Base-by-base conservation (phyloP, 163 green algal genomes). In the Volvox carteri region DNA sequence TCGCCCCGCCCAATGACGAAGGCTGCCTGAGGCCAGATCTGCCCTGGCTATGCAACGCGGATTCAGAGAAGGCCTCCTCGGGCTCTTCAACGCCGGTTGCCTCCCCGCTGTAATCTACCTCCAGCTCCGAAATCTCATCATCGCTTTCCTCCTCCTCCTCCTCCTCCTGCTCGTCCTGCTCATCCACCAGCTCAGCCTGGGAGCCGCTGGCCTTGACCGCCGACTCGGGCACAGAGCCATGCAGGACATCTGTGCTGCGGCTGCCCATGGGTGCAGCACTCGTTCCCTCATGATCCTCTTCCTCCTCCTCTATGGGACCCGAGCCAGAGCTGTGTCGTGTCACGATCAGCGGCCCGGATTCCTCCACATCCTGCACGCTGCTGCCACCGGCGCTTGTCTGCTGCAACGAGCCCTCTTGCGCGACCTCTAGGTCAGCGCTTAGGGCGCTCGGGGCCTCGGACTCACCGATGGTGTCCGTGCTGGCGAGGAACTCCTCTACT, bases 321-420 rank as follows among this genome's bases (percentile, higher is more conserved):
- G 18, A 54, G 25, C 18, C 35, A 2, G 35, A 35, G 58, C 78
- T 86, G 41, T 28, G 58, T 58, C 62, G 78, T 60, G 68, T 41
- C 28, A 86, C 39, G 6, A 77, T 68, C 23, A 86, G 42, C 6
- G 58, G 58, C 58, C 76, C 78, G 19, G 52, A 35, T 16, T 86
- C 52, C 50, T 85, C 77, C 58, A 28, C 21, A 0, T 78, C 14
- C 70, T 78, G 18, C 33, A 9, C 33, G 46, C 39, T 86, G 11
- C 52, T 7, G 1, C 41, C 73, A 23, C 65, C 39, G 11, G 16
- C 18, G 41, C 39, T 58, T 8, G 35, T 18, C 41, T 79, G 39
- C 39, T 42, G 44, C 44, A 65, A 9, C 6, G 73, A 81, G 73
- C 73, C 65, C 23, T 54, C 70, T 39, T 54, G 73, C 44, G n/a